Evolutionary conservation across 192 early-diverging fungal species (phyloP), one percentile per base, ranked within the genome.

Genomic region (Coemansia sp.): DNA sequence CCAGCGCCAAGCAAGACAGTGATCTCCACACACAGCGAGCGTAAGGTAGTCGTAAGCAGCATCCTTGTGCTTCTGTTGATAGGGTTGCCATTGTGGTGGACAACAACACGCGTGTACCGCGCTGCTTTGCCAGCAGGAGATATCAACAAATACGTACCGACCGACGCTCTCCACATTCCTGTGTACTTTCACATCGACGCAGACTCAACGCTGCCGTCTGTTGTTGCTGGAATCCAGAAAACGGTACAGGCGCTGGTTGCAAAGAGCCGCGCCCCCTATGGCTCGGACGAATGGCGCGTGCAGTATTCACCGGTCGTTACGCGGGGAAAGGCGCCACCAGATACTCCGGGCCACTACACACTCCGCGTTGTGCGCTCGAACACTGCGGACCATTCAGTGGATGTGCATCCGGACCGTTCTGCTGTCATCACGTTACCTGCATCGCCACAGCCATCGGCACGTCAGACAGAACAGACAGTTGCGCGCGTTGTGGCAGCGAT

Each of bases 1-100:
- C 63, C 66, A 40, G 31, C 20, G 29, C 30, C 28, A n/a, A 31
- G 16, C 55, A 69, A 45, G 59, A 65, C 66, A 15, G 33, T 78
- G 15, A 78, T 78, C 40, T 78, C 76, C 4, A 62, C 67, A 45
- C 76, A 72, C 48, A 56, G 63, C 58, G 77, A 79, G 42, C 71
- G 79, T 28, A 62, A 69, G 18, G 66, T 81, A 34, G 79, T 71
- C 2, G 67, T 82, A 9, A n/a, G 48, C 64, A 78, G 75, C 63
- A 77, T 83, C 31, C 57, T 71, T 18, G 1, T 66, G 15, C 26
- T 79, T 1, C 48, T 78, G 9, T 58, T 73, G 21, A 20, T 83
- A 16, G 81, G 81, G 13, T 46, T 83, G 40, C 81, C 81, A 2
- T 52, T 83, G 9, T 83, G 81, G 81, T 83, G 81, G 81, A 75